Conservation (phyloP, 345 rosid genomes). For the Ailanthus altissimus region DNA sequence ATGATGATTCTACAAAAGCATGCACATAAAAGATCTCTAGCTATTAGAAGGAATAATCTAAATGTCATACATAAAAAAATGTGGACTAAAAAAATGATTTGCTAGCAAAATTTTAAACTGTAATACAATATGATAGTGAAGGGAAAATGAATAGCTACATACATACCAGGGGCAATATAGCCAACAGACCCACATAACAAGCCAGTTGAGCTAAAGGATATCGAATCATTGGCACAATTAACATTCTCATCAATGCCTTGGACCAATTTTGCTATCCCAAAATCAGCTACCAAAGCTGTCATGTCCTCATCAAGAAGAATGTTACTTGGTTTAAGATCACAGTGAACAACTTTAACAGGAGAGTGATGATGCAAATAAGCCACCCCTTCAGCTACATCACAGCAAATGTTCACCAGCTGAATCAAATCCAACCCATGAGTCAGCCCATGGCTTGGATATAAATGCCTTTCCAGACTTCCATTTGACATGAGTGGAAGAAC, state of each 20-base stretch:
- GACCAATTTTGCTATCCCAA: constrained; percentile 75
- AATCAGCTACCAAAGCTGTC: constrained; percentile 90
- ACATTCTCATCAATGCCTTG: constrained; percentile 42
- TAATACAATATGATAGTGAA: neutral
- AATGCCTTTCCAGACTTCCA: constrained; percentile 81
- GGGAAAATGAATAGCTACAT: constrained; percentile 20
- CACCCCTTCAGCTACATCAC: constrained; percentile 83
- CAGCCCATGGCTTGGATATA: constrained; percentile 53
- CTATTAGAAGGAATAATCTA: neutral
- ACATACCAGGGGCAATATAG: constrained; percentile 95
- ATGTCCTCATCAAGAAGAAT: constrained; percentile 85
- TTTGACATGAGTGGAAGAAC: constrained; percentile 86
- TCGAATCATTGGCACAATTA: constrained; percentile 41
- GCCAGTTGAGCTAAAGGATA: constrained; percentile 68
- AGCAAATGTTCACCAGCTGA: constrained; percentile 72
- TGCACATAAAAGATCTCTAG: neutral
- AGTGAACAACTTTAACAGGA: constrained; percentile 85
- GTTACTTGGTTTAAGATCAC: constrained; percentile 95
- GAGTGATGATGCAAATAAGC: constrained; percentile 86
- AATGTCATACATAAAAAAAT: neutral
- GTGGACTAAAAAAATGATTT: neutral
- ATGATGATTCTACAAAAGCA: neutral
- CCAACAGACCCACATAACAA: constrained; percentile 85
- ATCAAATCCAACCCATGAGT: constrained; percentile 46
- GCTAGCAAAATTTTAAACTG: no score